phyloP scores from a whole-genome alignment of 768 basidiomycete species.

The Hericium alpestre region DNA sequence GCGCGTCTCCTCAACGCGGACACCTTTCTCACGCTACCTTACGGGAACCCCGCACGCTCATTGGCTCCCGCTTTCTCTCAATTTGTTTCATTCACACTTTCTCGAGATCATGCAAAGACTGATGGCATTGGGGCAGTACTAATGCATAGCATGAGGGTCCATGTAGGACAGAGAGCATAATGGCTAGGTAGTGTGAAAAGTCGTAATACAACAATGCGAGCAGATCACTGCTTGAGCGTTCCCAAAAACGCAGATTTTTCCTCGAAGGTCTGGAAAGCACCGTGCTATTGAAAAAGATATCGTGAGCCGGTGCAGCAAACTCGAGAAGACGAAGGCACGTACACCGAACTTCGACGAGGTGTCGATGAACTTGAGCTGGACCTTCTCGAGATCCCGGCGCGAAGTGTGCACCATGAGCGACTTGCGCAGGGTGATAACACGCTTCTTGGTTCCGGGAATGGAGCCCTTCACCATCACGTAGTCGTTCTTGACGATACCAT shows the following conservation, averaged over 20 bases:
- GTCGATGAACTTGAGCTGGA: conserved; percentile 97
- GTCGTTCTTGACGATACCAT: conserved; percentile 98
- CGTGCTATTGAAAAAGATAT: conserved; percentile 46
- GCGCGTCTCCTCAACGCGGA: background rate
- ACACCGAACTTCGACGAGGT: conserved; percentile 96
- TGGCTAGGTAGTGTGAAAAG: conserved; percentile 25
- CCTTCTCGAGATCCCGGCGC: conserved; percentile 94
- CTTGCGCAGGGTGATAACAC: conserved; percentile 94
- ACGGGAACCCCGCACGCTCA: background rate
- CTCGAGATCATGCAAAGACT: background rate
- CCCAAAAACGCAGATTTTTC: conserved; percentile 95
- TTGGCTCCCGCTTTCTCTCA: background rate
- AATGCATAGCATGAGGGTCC: conserved; percentile 29
- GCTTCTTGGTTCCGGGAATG: conserved; percentile 93
- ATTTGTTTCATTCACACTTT: background rate
- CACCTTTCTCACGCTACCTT: background rate
- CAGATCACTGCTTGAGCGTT: conserved; percentile 70
- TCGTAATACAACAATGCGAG: conserved; percentile 26
- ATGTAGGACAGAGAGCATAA: conserved; percentile 27
- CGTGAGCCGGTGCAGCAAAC: conserved; percentile 1
- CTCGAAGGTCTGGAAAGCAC: conserved; percentile 92
- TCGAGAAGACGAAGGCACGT: conserved; percentile 25
- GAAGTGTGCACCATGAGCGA: conserved; percentile 94
- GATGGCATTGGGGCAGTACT: conserved; percentile 21
- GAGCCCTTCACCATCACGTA: conserved; percentile 96